Conservation (phyloP, 257 asterid genomes). For the Striga asiatica region DNA sequence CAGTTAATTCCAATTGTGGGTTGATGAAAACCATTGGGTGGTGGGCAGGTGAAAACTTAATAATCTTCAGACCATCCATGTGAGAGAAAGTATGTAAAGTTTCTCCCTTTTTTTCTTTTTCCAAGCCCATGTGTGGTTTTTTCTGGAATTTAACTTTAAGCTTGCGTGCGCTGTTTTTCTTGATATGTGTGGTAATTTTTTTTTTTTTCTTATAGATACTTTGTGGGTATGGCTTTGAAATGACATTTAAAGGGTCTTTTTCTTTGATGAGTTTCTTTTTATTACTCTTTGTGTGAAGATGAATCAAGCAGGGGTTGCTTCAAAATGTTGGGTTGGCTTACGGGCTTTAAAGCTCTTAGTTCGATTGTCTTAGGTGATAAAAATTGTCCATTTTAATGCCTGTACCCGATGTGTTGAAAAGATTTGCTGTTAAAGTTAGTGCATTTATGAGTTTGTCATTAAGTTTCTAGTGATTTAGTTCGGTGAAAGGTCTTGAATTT, state of each 20-base stretch:
- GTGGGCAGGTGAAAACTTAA: slow-evolving; percentile 16
- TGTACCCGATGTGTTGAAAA: background rate
- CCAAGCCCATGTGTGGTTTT: slow-evolving; percentile 4
- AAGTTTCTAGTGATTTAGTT: background rate
- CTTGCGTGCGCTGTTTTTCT: slow-evolving; percentile 14
- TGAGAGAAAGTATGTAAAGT: slow-evolving; percentile 32
- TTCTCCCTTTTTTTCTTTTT: background rate
- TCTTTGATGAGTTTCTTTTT: slow-evolving; percentile 13
- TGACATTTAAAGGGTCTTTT: slow-evolving; percentile 1
- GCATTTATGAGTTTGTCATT: background rate
- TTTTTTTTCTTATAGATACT: background rate
- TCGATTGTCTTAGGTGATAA: slow-evolving; percentile 22
- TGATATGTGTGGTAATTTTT: slow-evolving; percentile 8
- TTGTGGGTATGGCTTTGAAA: slow-evolving; percentile 20
- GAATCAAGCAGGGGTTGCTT: slow-evolving; percentile 14
- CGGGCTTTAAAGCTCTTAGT: slow-evolving; percentile 11
- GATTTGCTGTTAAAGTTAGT: background rate
- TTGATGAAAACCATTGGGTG: slow-evolving; percentile 13
- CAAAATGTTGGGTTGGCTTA: slow-evolving; percentile 2
- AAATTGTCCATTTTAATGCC: background rate
- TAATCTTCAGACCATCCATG: slow-evolving; percentile 15
- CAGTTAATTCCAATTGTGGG: slow-evolving; percentile 17
- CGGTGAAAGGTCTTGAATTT: background rate
- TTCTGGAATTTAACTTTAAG: slow-evolving; percentile 23
- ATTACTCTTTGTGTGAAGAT: background rate